These are phyloP conservation scores for Solanum piurae DNA, from an alignment of 257 asterid genomes.

Conservation along the genomic window DNA sequence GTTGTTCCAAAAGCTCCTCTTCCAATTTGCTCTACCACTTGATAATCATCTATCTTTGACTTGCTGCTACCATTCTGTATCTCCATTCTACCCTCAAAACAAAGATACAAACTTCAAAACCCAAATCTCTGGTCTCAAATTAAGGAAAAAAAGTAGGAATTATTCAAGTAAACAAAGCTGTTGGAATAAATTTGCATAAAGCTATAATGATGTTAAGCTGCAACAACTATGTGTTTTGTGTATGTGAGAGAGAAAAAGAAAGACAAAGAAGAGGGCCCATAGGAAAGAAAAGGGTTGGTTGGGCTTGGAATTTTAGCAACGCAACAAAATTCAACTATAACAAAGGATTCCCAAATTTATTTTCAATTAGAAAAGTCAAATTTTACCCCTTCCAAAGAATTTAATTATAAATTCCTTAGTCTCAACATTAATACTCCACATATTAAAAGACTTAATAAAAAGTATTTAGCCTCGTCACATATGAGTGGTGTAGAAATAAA, in stretches of 20 bases:
- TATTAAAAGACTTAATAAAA: background rate
- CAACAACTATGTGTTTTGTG: background rate
- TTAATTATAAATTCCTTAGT: background rate
- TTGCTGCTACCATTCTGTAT: constrained; percentile 21
- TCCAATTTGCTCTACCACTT: constrained; percentile 82
- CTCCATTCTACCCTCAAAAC: constrained; percentile 44
- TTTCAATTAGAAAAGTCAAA: background rate
- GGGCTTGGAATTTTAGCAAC: background rate
- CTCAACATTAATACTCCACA: background rate
- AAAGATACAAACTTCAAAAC: constrained; percentile 13
- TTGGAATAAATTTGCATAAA: constrained; percentile 8
- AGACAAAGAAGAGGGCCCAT: background rate
- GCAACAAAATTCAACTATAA: background rate
- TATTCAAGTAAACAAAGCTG: background rate
- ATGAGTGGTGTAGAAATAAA: background rate
- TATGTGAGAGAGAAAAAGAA: background rate
- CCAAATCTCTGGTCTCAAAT: constrained; percentile 3
- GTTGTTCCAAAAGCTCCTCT: constrained; percentile 78
- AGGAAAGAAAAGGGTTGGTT: background rate
- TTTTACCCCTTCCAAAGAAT: background rate
- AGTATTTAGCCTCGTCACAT: background rate
- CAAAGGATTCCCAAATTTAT: background rate
- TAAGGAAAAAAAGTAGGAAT: constrained; percentile 4
- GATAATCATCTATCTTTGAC: constrained; percentile 69
- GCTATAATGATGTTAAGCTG: constrained; percentile 22